Evolutionary conservation across 257 asterid species (phyloP), one percentile per base, ranked within the genome.

Genomic region (Scutellaria galericulata): DNA sequence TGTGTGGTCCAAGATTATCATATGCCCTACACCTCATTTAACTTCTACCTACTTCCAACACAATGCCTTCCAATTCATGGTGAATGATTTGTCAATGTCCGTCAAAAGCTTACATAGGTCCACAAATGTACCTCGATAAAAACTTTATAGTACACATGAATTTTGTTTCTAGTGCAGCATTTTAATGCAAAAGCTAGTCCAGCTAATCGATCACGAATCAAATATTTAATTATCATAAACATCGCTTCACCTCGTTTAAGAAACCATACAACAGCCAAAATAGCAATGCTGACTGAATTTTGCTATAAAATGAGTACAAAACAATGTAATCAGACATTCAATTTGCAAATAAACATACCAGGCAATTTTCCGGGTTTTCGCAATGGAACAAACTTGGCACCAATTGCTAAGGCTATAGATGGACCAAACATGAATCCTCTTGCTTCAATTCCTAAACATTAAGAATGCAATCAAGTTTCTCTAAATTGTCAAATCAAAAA

Each of bases 381-480:
- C 39, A 90, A 64, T 1, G 96, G 95, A 15, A 90, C 91, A 77
- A 90, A 90, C 80, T 90, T 90, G 50, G 96, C 95, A 73, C 95
- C 96, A 64, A 90, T 90, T 14, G 93, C 95, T 65, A 90, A 83
- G 52, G 96, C 95, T 61, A 90, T 74, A 9, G 95, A 76, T 64
- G 96, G 91, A 71, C 87, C 96, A 85, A 90, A 90, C 88, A 90
- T 71, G 70, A 90, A 90, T 6, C 96, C 96, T 85, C 95, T 88
- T 9, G 96, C 95, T 81, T 90, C 95, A 73, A 88, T 83, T 66
- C 95, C 96, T 90, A 70, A 39, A 45, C 9, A 39, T n/a, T 7
- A 39, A 31, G 37, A 31, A 31, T 2, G 37, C 37, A 31, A 4
- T 2, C 0, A 31, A 31, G 37, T 31, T 24, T 9, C 11, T 69